Evolutionary conservation across 257 asterid genomes (phyloP), one percentile per base, ranked within the genome.

Genomic region (Cruciata laevipes): DNA sequence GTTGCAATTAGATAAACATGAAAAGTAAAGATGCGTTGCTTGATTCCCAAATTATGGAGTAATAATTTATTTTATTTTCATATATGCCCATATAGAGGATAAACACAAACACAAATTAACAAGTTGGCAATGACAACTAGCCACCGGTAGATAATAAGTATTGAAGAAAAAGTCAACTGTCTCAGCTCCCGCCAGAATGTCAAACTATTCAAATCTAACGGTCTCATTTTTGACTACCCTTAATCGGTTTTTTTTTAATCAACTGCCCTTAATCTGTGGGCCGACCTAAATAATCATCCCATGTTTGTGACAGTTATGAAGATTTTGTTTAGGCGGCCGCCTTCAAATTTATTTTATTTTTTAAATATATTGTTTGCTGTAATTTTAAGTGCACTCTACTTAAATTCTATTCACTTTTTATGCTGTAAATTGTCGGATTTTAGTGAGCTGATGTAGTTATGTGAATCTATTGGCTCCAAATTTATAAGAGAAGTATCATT

Each of bases 81-180:
- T 14, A 17, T 47, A 17, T 17, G 55, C 21, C 55, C 55, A 14
- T 16, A 42, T 42, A 3, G 12, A 12, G 17, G 51, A 42, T 42
- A 42, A 12, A 14, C 10, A 42, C 5, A 1, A 42, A 0, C 12
- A 32, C 56, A 52, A 3, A 53, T 7, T 53, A 53, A 61, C 32
- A 38, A 42, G 52, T 16, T 25, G 65, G 67, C 63, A n/a, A 49
- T 58, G 59, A 57, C 62, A 57, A 21, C 27, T 18, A n/a, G 8
- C 57, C 0, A 51, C n/a, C n/a, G n/a, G 14, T 11, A 2, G 14
- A 27, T 27, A 27, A 1, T 27, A n/a, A n/a, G 30, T 49, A 49
- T 17, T 42, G 47, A 30, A 30, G 51, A 60, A 60, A 42, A 75
- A 73, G 80, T 73, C 76, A 76, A 73, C 68, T 27, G 16, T 23